phyloP scores from a whole-genome alignment of 345 rosid genomes.

The Psidium friedrichsthalianum region DNA sequence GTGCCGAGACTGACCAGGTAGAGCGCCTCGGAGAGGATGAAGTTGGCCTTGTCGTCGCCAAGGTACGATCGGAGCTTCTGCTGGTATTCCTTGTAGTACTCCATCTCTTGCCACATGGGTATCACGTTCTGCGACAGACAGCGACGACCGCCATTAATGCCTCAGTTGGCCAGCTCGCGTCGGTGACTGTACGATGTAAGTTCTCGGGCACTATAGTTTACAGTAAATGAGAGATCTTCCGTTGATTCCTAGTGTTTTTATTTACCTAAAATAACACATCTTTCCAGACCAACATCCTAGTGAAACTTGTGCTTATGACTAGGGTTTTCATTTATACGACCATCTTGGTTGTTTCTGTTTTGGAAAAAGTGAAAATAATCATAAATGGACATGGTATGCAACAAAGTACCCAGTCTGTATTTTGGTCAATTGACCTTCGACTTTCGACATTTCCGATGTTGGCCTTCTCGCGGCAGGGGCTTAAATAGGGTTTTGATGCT shows the following conservation, averaged over 20 bases:
- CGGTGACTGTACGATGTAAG: neutral
- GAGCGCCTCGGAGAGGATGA: slow-evolving; percentile 21
- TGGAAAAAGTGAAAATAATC: neutral
- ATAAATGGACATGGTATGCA: neutral
- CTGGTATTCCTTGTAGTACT: slow-evolving; percentile 41
- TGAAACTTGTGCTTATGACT: neutral
- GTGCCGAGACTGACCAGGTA: slow-evolving; percentile 53
- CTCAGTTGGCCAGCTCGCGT: neutral
- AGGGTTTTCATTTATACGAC: neutral
- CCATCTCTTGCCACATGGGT: slow-evolving; percentile 46
- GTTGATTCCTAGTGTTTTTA: neutral
- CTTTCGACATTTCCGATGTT: neutral
- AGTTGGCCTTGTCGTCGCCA: slow-evolving; percentile 22
- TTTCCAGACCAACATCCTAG: neutral
- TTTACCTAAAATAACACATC: neutral
- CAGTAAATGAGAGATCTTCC: neutral
- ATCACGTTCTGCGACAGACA: slow-evolving; percentile 39
- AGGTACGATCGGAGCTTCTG: slow-evolving; percentile 24
- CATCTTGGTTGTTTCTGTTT: neutral
- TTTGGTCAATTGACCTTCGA: neutral
- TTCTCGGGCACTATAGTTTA: neutral
- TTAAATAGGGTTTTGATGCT: neutral
- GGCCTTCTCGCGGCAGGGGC: neutral
- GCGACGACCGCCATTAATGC: neutral
- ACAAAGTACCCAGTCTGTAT: neutral